Evolutionary conservation across 805 yeast genomes (phyloP).

Genomic region (Wickerhamiella parazyma): DNA sequence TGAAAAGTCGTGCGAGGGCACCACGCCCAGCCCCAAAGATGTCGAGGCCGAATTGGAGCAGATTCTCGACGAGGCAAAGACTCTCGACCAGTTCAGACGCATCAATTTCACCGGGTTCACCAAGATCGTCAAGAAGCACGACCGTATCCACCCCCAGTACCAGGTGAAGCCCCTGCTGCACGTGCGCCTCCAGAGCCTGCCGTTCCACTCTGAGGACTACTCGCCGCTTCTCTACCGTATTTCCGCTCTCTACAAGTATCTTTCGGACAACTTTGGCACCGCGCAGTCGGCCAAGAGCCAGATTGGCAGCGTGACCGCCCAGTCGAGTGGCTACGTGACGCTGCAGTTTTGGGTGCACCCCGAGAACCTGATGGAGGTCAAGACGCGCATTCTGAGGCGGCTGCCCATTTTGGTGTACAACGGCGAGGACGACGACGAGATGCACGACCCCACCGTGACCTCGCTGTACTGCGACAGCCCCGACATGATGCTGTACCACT

Average conservation of each 20-base stretch:
- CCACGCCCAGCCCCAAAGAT: constrained; percentile 35
- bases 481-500: constrained; percentile 72
- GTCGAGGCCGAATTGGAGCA: constrained; percentile 65
- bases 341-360: constrained; percentile 94
- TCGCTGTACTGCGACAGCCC: constrained; percentile 79
- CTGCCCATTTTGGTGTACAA: constrained; percentile 79
- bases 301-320: constrained; percentile 23
- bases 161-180: constrained; percentile 83
- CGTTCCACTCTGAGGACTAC: constrained; percentile 90
- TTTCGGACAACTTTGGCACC: constrained; percentile 54
- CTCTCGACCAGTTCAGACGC: constrained; percentile 79
- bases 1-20: constrained; percentile 44
- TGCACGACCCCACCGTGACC: constrained; percentile 67
- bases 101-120: constrained; percentile 88
- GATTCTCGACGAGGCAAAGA: constrained; percentile 60
- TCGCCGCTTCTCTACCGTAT: constrained; percentile 72
- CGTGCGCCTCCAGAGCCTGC: constrained; percentile 74
- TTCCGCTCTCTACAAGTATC: constrained; percentile 64
- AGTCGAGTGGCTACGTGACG: constrained; percentile 33
- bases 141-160: constrained; percentile 72
- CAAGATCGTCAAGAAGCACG: constrained; percentile 93
- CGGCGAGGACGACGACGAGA: constrained; percentile 32
- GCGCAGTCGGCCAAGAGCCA: constrained; percentile 24
- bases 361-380: constrained; percentile 94
- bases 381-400: constrained; percentile 86